Base-by-base conservation (phyloP, 106 monocot genomes). In the Hemerocallis citrina region DNA sequence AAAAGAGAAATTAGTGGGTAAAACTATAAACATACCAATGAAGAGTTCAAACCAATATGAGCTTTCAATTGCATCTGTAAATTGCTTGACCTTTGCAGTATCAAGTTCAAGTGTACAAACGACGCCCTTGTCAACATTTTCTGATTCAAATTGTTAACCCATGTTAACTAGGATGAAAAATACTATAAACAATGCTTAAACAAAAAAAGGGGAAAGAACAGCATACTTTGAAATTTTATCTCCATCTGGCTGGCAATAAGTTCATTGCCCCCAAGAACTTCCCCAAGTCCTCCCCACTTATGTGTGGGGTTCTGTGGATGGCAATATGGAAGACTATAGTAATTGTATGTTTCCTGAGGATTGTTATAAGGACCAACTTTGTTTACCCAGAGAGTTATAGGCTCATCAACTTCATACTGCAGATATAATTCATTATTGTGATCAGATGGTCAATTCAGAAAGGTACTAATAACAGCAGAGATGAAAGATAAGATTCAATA, bases 221-320 rank as follows among this genome's bases (percentile, higher is more conserved):
- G 54, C n/a, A 77, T 80, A 98, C 96, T 81, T 68, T 38, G 59
- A 64, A 79, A 98, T 56, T 82, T 91, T 33, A 98, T 72, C 10
- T 84, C 72, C 15, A 98, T 81, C 70, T 98, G 87, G 72, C 96
- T 91, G 64, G 91, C 88, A 70, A 98, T 98, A 28, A 98, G 91
- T 66, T 98, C 96, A 85, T 98, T 98, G 63, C 96, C 96, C 57
- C 96, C 96, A n/a, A 98, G 59, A 75, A 98, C 96, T 68, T 98
- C 96, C 12, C 96, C 96, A 70, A 98, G 87, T 17, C 96, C 96
- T 52, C 96, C 79, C 96, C 96, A 98, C 50, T 91, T 98, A 63
- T 98, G 96, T n/a, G 48, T 57, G 70, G 87, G 84, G 71, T 87
- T 91, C 54, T 76, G 84, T 32, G 81, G 78, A 48, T 85, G 86